A percentile compares a stretch with the other conserved stretches of the same genome.
These are phyloP conservation scores for Oldenlandia corymbosa DNA, from an alignment of 257 asterid species.

Conservation along the genomic window DNA sequence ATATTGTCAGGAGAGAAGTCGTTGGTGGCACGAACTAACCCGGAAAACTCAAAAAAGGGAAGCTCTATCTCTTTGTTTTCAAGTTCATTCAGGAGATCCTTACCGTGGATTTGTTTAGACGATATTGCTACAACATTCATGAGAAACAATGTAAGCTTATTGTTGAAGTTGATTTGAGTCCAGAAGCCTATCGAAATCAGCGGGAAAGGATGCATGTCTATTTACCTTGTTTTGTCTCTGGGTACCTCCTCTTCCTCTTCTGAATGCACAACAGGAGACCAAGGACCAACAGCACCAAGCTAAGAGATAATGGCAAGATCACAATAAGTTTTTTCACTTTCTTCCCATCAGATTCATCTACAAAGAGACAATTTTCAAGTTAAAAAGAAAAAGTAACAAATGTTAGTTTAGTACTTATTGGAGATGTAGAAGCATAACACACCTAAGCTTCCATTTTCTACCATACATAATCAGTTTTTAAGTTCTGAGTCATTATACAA, in stretches of 20 bases:
- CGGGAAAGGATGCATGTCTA: no score
- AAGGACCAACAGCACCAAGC: constrained; percentile 9
- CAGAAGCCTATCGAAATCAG: neutral
- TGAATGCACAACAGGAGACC: neutral
- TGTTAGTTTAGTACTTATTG: no score
- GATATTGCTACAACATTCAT: constrained; percentile 11
- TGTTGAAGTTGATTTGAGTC: neutral
- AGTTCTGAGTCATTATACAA: no score
- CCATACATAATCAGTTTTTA: no score
- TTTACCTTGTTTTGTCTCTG: constrained; percentile 13
- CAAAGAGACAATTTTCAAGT: neutral
- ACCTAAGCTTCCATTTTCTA: no score
- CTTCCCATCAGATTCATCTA: neutral
- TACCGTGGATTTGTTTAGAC: neutral
- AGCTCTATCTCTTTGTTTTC: constrained; percentile 18
- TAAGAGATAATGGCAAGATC: constrained; percentile 1
- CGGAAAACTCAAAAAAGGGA: constrained; percentile 18
- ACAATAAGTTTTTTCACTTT: neutral
- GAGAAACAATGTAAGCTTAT: neutral
- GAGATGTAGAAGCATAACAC: no score
- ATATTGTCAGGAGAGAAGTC: constrained; percentile 23
- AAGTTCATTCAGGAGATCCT: neutral
- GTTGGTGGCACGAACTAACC: constrained; percentile 25
- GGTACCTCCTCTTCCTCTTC: constrained; percentile 5
- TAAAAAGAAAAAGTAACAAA: no score